Conservation (phyloP, 1,284 basidiomycete species). For the Marasmius sp. region DNA sequence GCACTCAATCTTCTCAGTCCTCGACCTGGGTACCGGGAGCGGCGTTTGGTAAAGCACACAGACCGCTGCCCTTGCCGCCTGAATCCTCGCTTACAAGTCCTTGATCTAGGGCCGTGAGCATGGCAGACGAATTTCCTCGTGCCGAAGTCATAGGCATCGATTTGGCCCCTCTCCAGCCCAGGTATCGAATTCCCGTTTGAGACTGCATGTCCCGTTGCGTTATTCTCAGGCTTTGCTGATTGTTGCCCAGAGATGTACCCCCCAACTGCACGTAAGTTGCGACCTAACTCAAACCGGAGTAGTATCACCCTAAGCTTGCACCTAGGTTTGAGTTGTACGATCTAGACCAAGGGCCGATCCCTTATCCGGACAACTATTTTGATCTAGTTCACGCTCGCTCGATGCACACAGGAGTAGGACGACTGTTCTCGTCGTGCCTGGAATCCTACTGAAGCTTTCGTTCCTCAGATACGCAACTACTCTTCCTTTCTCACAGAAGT, state of each 20-base stretch:
- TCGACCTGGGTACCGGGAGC: conserved; percentile 68
- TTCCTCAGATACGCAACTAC: conserved; percentile 56
- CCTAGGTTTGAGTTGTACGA: conserved; percentile 68
- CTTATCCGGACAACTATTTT: conserved; percentile 60
- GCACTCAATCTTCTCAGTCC: conserved; percentile 33
- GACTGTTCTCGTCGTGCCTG: conserved; percentile 20
- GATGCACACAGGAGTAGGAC: conserved; percentile 59
- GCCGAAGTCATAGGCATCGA: conserved; percentile 68
- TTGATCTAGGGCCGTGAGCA: conserved; percentile 60
- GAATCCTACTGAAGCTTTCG: conserved; percentile 5
- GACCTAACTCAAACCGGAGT: not conserved
- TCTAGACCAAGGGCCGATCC: conserved; percentile 54
- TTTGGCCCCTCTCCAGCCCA: conserved; percentile 67
- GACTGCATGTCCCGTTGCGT: conserved; percentile 6
- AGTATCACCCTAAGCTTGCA: not conserved
- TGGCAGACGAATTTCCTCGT: conserved; percentile 68
- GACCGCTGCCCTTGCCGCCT: not conserved
- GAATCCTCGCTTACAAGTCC: conserved; percentile 38
- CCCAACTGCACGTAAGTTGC: conserved; percentile 62
- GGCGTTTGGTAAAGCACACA: conserved; percentile 49
- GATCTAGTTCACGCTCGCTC: conserved; percentile 68
- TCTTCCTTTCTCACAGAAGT: conserved; percentile 58
- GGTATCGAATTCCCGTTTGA: conserved; percentile 37
- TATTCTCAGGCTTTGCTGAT: conserved; percentile 14
- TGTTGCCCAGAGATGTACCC: conserved; percentile 51